A percentile compares a stretch with the other conserved stretches of the same genome.
Evolutionary conservation across 805 yeast genomes (phyloP).

Genomic region (Lachancea cidri): DNA sequence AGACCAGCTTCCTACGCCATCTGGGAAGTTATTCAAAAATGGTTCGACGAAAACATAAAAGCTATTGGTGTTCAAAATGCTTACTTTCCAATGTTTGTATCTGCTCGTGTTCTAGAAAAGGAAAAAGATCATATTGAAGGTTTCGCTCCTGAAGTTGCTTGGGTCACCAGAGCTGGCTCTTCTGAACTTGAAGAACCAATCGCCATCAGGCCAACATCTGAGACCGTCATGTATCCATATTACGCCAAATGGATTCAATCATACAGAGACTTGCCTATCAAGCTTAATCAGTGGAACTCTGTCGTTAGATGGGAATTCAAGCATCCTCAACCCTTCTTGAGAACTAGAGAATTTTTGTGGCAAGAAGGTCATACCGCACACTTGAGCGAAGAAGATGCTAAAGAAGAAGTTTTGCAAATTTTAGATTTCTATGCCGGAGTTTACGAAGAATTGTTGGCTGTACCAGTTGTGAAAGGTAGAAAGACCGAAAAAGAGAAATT

Average conservation of each 20-base stretch:
- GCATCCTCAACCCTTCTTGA: conserved; percentile 98
- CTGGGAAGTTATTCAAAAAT: conserved; percentile 91
- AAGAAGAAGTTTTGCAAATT: conserved; percentile 77
- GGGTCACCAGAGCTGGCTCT: conserved; percentile 96
- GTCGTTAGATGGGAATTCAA: conserved; percentile 99
- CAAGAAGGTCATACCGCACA: conserved; percentile 99
- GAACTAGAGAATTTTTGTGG: conserved; percentile 99
- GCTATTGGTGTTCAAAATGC: conserved; percentile 88
- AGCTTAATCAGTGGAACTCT: conserved; percentile 98
- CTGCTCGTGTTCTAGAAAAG: conserved; percentile 85
- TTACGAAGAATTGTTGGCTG: conserved; percentile 90
- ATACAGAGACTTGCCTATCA: conserved; percentile 94
- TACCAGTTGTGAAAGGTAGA: conserved; percentile 91
- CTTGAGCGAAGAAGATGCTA: conserved; percentile 76
- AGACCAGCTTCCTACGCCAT: conserved; percentile 92
- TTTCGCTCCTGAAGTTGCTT: conserved; percentile 99
- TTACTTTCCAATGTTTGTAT: conserved; percentile 98
- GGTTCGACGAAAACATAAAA: conserved; percentile 79
- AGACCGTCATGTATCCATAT: conserved; percentile 99
- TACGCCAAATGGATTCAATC: conserved; percentile 99
- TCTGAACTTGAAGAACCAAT: conserved; percentile 96
- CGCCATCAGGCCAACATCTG: conserved; percentile 99
- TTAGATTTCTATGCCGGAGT: conserved; percentile 79
- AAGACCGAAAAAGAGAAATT: conserved; percentile 98
- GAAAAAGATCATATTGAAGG: conserved; percentile 99